Conservation (phyloP, 2,329 filamentous ascomycete species). For the Didymella keratinophila region DNA sequence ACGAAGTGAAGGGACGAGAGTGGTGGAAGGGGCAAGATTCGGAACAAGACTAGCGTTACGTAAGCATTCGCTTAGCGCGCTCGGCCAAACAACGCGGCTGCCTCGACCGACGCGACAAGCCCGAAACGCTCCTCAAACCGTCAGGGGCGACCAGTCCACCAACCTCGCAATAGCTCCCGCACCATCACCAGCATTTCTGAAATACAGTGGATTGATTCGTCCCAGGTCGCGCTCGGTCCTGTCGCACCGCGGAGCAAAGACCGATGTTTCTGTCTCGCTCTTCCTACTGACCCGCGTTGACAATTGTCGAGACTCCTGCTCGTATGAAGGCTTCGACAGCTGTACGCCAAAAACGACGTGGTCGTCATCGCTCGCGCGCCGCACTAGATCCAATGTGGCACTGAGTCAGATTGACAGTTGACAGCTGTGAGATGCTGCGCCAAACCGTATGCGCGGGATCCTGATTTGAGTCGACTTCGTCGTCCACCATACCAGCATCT, state of each 20-base stretch:
- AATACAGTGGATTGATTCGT: conserved; percentile 30
- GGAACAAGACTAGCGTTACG: conserved; percentile 6
- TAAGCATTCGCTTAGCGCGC: conserved; percentile 13
- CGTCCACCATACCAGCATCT: not conserved
- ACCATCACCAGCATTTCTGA: conserved; percentile 31
- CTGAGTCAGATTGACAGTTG: conserved; percentile 35
- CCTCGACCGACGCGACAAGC: conserved; percentile 29
- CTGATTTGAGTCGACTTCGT: conserved; percentile 2
- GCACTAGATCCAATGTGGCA: conserved; percentile 4
- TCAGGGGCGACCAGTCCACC: conserved; percentile 32
- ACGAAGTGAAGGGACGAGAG: not conserved
- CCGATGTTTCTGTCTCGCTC: conserved; percentile 20
- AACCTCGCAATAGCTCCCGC: conserved; percentile 33
- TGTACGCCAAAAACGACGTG: conserved; percentile 1
- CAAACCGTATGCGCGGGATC: not conserved
- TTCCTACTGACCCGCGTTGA: conserved; percentile 16
- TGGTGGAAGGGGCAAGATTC: conserved; percentile 2
- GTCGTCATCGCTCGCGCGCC: conserved; percentile 6
- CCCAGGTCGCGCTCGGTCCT: conserved; percentile 13
- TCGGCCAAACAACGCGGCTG: conserved; percentile 11
- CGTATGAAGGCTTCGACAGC: conserved; percentile 10
- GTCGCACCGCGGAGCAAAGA: conserved; percentile 17
- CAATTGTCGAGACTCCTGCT: conserved; percentile 12
- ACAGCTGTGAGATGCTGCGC: conserved; percentile 23
- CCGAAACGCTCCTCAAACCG: conserved; percentile 39